Base-by-base conservation (phyloP, 495 filamentous ascomycete genomes). In the Talaromyces liani region DNA sequence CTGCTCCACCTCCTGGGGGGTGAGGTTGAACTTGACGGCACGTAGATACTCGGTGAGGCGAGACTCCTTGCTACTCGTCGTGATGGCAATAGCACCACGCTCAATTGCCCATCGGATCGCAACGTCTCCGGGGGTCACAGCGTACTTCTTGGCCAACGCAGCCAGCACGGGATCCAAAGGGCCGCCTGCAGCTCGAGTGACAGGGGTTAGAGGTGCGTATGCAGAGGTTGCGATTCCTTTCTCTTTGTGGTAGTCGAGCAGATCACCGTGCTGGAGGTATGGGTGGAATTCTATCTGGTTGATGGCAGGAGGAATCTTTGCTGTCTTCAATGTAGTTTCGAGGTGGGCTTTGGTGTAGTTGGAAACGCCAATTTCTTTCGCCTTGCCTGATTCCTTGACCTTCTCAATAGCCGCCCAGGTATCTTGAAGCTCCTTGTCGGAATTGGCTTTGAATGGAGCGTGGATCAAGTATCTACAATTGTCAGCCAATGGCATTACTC, bases 201-300 rank as follows among this genome's bases (percentile, higher is more conserved):
- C 73, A 0, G 90, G 82, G 4, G 83, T 84, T 39, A 96, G 77
- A 5, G 90, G 85, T 0, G 73, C 81, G 71, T 93, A 97, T 33
- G 88, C 89, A 4, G 81, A 76, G 0, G 87, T 82, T 6, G 86
- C 86, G 67, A 97, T 94, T 22, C 78, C 77, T 63, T 91, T 79
- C 69, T 84, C 74, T 67, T 84, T 80, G 63, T 88, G 86, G 73
- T 83, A 91, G 5, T 76, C 72, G 5, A 95, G 45, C 16, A 96
- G 79, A n/a, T 75, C 73, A 3, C 76, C 77, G 71, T 88, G 91
- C 72, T 96, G 92, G 39, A 96, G 80, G 72, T 97, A 96, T 0
- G 91, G 88, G 68, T 96, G 90, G 68, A 84, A 93, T 73, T 97
- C 91, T 65, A 96, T 90, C 79, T 96, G 92, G 74, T 97, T 96